phyloP scores from a whole-genome alignment of 2,329 filamentous ascomycete genomes.

The Phyllosticta citriasiana region DNA sequence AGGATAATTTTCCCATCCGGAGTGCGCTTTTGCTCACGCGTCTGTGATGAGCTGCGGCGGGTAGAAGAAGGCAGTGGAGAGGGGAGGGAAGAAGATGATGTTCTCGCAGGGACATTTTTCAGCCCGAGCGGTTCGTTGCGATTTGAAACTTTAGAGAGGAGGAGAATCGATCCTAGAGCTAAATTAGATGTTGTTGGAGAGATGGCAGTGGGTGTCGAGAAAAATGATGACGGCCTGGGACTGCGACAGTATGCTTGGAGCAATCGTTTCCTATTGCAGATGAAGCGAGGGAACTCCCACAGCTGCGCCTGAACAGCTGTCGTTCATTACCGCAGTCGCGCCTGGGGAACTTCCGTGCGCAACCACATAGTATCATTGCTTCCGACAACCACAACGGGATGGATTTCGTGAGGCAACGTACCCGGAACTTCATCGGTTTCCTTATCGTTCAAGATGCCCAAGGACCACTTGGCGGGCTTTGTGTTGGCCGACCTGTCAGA shows the following conservation, averaged over 20 bases:
- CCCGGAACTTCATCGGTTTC: constrained; percentile 81
- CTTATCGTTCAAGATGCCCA: constrained; percentile 77
- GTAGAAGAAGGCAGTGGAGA: constrained; percentile 24
- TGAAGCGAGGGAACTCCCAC: no score
- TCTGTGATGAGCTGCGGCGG: constrained; percentile 8
- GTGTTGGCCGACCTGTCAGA: not conserved
- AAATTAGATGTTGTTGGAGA: not conserved
- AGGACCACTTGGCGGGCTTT: constrained; percentile 36
- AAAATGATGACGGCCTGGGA: not conserved
- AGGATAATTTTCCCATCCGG: constrained; percentile 75
- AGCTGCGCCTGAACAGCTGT: no score
- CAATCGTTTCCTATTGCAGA: no score
- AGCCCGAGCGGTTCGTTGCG: constrained; percentile 54
- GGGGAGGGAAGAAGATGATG: constrained; percentile 45
- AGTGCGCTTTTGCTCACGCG: constrained; percentile 59
- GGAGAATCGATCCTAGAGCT: constrained; percentile 47
- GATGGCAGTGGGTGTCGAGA: not conserved
- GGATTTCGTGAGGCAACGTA: constrained; percentile 29
- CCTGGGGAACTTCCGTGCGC: no score
- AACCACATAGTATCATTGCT: no score
- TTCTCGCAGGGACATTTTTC: constrained; percentile 51
- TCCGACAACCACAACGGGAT: no score
- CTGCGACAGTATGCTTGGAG: not conserved
- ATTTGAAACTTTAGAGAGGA: constrained; percentile 45
- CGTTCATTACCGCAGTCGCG: no score